phyloP scores from a whole-genome alignment of 2,329 filamentous ascomycete species.

The Nemania diffusa region DNA sequence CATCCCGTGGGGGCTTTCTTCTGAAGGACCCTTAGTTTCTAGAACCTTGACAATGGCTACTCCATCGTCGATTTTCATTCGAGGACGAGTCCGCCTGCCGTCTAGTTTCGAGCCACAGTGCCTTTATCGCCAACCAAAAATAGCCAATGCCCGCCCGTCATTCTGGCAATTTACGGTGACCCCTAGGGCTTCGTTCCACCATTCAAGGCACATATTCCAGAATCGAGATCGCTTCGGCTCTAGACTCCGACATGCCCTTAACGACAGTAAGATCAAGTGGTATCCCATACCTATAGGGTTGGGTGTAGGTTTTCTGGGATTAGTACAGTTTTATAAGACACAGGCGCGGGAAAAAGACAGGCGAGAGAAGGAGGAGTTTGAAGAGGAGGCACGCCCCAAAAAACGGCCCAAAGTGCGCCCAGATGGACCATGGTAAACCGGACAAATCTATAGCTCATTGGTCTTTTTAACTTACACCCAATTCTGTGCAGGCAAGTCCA shows the following conservation, averaged over 20 bases:
- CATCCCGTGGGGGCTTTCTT: conserved; percentile 2
- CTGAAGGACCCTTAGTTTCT: neutral
- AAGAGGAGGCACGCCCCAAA: conserved; percentile 58
- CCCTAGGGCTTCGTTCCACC: conserved; percentile 53
- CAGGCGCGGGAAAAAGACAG: conserved; percentile 66
- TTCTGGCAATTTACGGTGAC: conserved; percentile 41
- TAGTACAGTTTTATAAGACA: conserved; percentile 85
- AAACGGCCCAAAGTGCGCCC: conserved; percentile 74
- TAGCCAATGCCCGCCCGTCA: conserved; percentile 36
- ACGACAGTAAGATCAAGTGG: conserved; percentile 77
- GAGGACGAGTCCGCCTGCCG: conserved; percentile 35
- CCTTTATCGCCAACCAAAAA: conserved; percentile 38
- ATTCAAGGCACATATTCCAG: conserved; percentile 57
- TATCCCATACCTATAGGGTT: conserved; percentile 89
- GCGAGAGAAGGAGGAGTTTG: conserved; percentile 57
- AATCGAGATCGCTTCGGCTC: conserved; percentile 59
- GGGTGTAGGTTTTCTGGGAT: conserved; percentile 84
- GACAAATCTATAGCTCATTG: conserved; percentile 9
- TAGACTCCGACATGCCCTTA: conserved; percentile 61
- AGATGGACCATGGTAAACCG: conserved; percentile 79
- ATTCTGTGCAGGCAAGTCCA: conserved; percentile 76
- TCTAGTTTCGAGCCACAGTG: conserved; percentile 34
- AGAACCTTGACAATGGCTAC: conserved; percentile 39
- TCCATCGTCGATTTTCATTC: conserved; percentile 35
- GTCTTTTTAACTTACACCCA: conserved; percentile 19